These are phyloP conservation scores for Drechmeria coniospora DNA, from an alignment of 2,329 filamentous ascomycete genomes.

Conservation along the genomic window DNA sequence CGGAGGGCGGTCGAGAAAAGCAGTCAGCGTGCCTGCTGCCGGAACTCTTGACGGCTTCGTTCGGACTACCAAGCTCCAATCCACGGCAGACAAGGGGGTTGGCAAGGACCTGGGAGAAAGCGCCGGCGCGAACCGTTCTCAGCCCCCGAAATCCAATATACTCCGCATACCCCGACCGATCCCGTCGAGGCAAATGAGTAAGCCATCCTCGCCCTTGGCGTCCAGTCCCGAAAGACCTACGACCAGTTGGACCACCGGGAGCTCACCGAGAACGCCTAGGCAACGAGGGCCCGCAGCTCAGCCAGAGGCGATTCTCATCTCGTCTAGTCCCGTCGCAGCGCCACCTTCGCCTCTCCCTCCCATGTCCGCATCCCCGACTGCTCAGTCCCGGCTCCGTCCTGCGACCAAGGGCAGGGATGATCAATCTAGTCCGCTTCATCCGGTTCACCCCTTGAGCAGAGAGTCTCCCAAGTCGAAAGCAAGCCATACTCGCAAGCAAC, in stretches of 20 bases:
- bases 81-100: constrained; percentile 2
- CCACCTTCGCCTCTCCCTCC: constrained; percentile 15
- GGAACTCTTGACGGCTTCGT: constrained; percentile 26
- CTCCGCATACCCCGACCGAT: background rate
- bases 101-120: constrained; percentile 3
- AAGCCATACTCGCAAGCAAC: background rate
- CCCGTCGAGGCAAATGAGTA: constrained; percentile 14
- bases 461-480: constrained; percentile 8
- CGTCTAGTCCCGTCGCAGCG: constrained; percentile 24
- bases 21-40: constrained; percentile 7
- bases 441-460: constrained; percentile 9
- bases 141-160: constrained; percentile 5
- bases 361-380: constrained; percentile 12
- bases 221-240: constrained; percentile 9
- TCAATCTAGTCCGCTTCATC: constrained; percentile 11
- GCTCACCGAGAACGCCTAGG: constrained; percentile 29
- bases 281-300: constrained; percentile 9
- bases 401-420: constrained; percentile 3
- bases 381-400: constrained; percentile 5
- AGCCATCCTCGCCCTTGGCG: constrained; percentile 16
- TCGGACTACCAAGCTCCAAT: constrained; percentile 20
- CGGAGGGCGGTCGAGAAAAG: constrained; percentile 7
- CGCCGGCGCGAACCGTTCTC: background rate
- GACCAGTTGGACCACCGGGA: constrained; percentile 22
- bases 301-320: constrained; percentile 26